These are phyloP conservation scores for Amauroascus niger DNA, from an alignment of 2,329 filamentous ascomycete genomes.

Conservation along the genomic window DNA sequence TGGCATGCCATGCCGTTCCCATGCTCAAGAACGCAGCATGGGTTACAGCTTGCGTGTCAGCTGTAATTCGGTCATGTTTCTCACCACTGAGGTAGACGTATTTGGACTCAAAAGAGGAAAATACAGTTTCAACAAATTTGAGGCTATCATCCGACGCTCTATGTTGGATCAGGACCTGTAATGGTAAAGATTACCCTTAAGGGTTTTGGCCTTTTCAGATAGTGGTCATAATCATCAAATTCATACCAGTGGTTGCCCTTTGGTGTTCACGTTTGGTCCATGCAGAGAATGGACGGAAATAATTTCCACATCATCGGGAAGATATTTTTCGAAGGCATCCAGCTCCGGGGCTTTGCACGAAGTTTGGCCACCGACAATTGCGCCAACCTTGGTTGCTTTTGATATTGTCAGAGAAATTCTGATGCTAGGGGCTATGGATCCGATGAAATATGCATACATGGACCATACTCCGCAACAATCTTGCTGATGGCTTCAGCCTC, in stretches of 20 bases:
- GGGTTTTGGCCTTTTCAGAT: not conserved
- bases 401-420: slow-evolving; percentile 14
- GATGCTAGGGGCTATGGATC: slow-evolving; percentile 9
- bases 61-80: slow-evolving; percentile 92
- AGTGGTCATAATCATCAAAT: slow-evolving; percentile 15
- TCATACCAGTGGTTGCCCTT: slow-evolving; percentile 74
- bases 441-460: slow-evolving; percentile 55
- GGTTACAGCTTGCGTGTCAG: slow-evolving; percentile 95
- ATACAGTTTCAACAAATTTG: slow-evolving; percentile 65
- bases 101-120: slow-evolving; percentile 75
- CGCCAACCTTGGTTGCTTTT: slow-evolving; percentile 85
- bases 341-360: slow-evolving; percentile 98
- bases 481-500: slow-evolving; percentile 83
- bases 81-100: slow-evolving; percentile 77
- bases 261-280: slow-evolving; percentile 78
- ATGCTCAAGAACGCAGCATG: slow-evolving; percentile 95
- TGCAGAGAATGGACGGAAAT: slow-evolving; percentile 95
- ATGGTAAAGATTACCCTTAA: slow-evolving; percentile 6
- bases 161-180: slow-evolving; percentile 77
- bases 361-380: slow-evolving; percentile 93
- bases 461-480: slow-evolving; percentile 80
- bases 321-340: slow-evolving; percentile 77
- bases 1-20: slow-evolving; percentile 95
- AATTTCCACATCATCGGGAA: slow-evolving; percentile 82
- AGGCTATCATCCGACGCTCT: slow-evolving; percentile 70